Evolutionary conservation across 805 yeast genomes (phyloP).

Genomic region (Saccharomycopsis selenospora): DNA sequence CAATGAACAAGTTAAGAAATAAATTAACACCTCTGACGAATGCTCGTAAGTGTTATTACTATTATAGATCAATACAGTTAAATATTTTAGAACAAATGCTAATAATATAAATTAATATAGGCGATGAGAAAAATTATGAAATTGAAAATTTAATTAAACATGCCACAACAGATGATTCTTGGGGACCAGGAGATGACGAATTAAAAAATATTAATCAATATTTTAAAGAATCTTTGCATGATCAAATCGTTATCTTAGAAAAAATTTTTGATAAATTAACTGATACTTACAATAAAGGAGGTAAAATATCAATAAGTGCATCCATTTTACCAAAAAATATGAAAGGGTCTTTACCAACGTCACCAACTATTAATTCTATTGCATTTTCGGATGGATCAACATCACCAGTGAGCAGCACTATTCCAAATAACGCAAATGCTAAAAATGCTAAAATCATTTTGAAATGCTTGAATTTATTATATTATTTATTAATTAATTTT

Average conservation of each 20-base stretch:
- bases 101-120: no score
- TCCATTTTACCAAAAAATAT: not conserved
- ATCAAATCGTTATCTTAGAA: slow-evolving; percentile 5
- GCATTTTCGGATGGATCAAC: not conserved
- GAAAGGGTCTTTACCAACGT: not conserved
- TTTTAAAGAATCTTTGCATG: slow-evolving; percentile 9
- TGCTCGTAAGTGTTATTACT: no score
- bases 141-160: slow-evolving; percentile 22
- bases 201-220: slow-evolving; percentile 5
- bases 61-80: no score
- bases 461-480: slow-evolving; percentile 8
- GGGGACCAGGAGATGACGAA: slow-evolving; percentile 14
- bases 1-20: no score
- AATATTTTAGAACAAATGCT: no score
- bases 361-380: not conserved
- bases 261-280: slow-evolving; percentile 7
- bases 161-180: slow-evolving; percentile 8
- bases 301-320: not conserved
- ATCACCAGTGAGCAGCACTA: slow-evolving; percentile 2
- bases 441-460: slow-evolving; percentile 3
- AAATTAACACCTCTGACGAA: no score
- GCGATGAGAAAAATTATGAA: slow-evolving; percentile 21
- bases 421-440: not conserved
- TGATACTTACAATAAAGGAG: slow-evolving; percentile 4
- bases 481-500: slow-evolving; percentile 11